phyloP scores from a whole-genome alignment of 768 basidiomycete species.

The Daedalea quercina region DNA sequence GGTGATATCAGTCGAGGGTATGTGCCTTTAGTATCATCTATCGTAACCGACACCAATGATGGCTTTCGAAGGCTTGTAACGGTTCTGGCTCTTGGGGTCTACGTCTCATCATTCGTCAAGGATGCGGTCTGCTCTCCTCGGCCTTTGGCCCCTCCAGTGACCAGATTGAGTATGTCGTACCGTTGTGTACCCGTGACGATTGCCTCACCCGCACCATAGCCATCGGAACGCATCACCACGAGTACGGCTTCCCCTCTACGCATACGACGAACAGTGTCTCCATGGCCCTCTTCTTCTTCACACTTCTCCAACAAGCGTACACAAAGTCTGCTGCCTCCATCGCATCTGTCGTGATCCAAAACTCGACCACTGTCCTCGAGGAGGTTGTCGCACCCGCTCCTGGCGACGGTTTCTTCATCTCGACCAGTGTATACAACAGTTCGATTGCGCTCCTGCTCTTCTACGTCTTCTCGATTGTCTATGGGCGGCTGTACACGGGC shows the following conservation, averaged over 20 bases:
- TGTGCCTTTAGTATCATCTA: constrained; percentile 20
- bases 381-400: constrained; percentile 5
- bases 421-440: constrained; percentile 35
- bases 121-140: constrained; percentile 88
- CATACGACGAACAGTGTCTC: constrained; percentile 90
- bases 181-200: not conserved
- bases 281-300: constrained; percentile 76
- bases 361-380: constrained; percentile 13
- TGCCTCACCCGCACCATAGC: constrained; percentile 32
- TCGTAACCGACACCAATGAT: constrained; percentile 7
- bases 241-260: constrained; percentile 95
- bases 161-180: constrained; percentile 58
- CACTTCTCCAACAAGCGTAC: constrained; percentile 49
- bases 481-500: constrained; percentile 75
- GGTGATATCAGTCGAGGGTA: constrained; percentile 67
- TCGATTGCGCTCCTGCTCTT: constrained; percentile 37
- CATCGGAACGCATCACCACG: constrained; percentile 74
- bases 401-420: constrained; percentile 27
- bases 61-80: constrained; percentile 49
- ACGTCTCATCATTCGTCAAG: constrained; percentile 81
- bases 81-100: constrained; percentile 75
- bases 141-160: constrained; percentile 86
- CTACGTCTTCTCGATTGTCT: constrained; percentile 69
- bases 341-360: not conserved
- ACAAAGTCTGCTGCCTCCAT: constrained; percentile 10